These are phyloP conservation scores for Phoenix dactylifera DNA, from an alignment of 176 grass and related monocot species.

Conservation along the genomic window DNA sequence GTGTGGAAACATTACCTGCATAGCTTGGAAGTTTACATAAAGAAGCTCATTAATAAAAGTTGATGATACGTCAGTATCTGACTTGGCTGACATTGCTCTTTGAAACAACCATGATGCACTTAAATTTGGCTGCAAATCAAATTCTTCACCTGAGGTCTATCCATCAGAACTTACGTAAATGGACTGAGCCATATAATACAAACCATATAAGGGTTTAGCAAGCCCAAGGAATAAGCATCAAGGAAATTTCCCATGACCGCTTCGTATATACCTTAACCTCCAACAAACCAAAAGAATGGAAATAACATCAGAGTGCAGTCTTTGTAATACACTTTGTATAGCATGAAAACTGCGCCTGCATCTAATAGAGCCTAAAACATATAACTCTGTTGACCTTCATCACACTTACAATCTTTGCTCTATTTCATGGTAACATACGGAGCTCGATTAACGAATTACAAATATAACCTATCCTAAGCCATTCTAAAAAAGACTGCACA, in stretches of 20 bases:
- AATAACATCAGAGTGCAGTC: constrained; percentile 16
- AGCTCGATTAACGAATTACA: too few species aligned
- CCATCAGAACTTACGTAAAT: constrained; percentile 6
- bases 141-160: constrained; percentile 6
- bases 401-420: too few species aligned
- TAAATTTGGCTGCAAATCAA: constrained; percentile 66
- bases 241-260: constrained; percentile 68
- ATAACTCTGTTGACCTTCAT: too few species aligned
- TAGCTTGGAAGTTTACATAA: constrained; percentile 83
- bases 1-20: constrained; percentile 35
- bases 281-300: constrained; percentile 17
- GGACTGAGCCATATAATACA: constrained; percentile 1
- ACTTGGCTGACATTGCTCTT: constrained; percentile 88
- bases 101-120: constrained; percentile 98
- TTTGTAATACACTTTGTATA: background rate
- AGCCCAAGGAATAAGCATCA: constrained; percentile 47
- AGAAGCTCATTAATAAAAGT: constrained; percentile 91
- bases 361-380: too few species aligned
- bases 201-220: constrained; percentile 95
- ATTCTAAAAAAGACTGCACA: too few species aligned
- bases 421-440: too few species aligned
- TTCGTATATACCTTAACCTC: constrained; percentile 73
- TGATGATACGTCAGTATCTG: constrained; percentile 39
- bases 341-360: too few species aligned
- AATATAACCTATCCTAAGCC: too few species aligned